Base-by-base conservation (phyloP, 2,329 filamentous ascomycete species). In the Pseudopithomyces maydicus region DNA sequence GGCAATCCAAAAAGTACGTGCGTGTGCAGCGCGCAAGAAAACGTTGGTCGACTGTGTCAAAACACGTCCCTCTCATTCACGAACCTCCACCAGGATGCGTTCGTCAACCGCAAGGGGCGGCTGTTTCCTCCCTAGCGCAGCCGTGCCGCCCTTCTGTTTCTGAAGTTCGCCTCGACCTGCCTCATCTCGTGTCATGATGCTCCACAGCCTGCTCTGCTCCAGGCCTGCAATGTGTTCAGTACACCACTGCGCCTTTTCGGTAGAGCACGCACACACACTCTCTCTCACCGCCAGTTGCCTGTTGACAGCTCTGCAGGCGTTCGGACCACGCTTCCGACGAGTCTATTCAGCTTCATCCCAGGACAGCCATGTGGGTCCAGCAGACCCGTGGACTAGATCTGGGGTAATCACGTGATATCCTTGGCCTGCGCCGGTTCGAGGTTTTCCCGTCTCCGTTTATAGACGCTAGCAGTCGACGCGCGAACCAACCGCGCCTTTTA, bases 401-500 rank as follows among this genome's bases (percentile, higher is more conserved):
- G 41, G 50, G 50, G 50, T 52, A 52, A 20, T 52, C 50, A 52
- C 50, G 41, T 52, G 50, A 7, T 6, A 5, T 3, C 2, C 36
- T 43, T 51, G 36, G 48, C 47, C 6, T 7, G 4, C 42, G 49
- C 59, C 60, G 57, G 59, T 41, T 46, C 49, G 56, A 48, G 44
- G 54, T 62, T 57, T 60, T 35, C 41, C 51, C 51, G 19, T n/a
- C 36, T 19, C 6, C 33, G 20, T 38, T 54, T 8, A 17, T 41
- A 15, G 42, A 19, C 33, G 22, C 35, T 44, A 33, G 42, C 22
- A 20, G 6, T 41, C n/a, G 33, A 54, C 42, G 52, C 52, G 42
- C 52, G 44, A 47, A 33, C 46, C 47, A 49, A 49, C 67, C 67
- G 64, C 61, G 57, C 59, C 63, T 61, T 57, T 65, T 63, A 29